Evolutionary conservation across 2,329 filamentous ascomycete genomes (phyloP).

Genomic region (Ophiostoma fasciatum): DNA sequence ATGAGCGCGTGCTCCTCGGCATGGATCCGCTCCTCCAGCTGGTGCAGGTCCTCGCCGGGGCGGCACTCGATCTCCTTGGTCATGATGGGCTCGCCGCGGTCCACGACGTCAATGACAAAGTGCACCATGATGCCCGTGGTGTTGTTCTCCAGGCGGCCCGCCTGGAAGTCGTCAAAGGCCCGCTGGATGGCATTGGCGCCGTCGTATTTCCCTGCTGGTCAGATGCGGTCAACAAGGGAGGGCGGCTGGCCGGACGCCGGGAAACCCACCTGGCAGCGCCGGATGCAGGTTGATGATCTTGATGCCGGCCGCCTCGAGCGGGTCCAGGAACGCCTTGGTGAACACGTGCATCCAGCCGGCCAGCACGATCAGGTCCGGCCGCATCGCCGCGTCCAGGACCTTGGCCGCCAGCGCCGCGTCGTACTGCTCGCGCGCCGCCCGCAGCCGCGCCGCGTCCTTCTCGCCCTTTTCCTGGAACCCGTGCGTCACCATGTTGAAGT

Average conservation of each 20-base stretch:
- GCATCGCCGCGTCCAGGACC: slow-evolving; percentile 32
- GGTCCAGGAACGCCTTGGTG: slow-evolving; percentile 51
- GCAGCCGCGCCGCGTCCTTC: slow-evolving; percentile 37
- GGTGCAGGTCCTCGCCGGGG: slow-evolving; percentile 47
- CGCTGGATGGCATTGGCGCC: slow-evolving; percentile 65
- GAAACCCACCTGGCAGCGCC: slow-evolving; percentile 43
- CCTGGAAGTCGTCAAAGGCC: slow-evolving; percentile 58
- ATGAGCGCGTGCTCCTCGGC: slow-evolving; percentile 62
- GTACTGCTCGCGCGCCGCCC: slow-evolving; percentile 50
- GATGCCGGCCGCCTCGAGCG: slow-evolving; percentile 45
- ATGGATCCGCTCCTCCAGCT: slow-evolving; percentile 61
- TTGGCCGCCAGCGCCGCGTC: slow-evolving; percentile 59
- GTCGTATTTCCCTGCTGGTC: slow-evolving; percentile 49
- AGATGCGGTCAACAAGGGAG: background rate
- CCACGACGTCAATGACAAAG: slow-evolving; percentile 67
- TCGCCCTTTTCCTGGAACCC: slow-evolving; percentile 47
- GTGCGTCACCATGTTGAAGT: slow-evolving; percentile 69
- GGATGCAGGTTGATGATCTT: slow-evolving; percentile 75
- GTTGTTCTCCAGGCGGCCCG: slow-evolving; percentile 46
- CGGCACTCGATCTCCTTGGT: slow-evolving; percentile 52
- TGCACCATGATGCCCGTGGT: slow-evolving; percentile 82
- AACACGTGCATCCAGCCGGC: slow-evolving; percentile 84
- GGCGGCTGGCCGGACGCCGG: background rate
- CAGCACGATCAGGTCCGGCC: slow-evolving; percentile 62
- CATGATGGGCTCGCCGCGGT: slow-evolving; percentile 61